Conservation (phyloP, 441 rosid species). For the Eugenia klotzschiana region DNA sequence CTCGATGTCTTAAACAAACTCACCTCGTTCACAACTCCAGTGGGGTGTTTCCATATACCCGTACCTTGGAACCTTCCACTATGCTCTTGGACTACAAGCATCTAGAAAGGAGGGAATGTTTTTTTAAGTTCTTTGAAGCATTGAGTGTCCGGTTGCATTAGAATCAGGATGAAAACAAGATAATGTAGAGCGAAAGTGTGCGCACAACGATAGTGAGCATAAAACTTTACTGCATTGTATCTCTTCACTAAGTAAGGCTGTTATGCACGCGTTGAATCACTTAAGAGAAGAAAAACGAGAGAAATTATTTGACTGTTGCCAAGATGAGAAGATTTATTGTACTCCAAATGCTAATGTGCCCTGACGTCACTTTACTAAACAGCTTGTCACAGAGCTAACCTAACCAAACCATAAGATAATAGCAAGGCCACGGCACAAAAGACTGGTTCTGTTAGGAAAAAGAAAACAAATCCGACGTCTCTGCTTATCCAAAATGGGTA, state of each 20-base stretch:
- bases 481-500: neutral
- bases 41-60: constrained; percentile 62
- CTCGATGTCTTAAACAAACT: neutral
- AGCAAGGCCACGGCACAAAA: neutral
- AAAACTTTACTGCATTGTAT: neutral
- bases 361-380: neutral
- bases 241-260: neutral
- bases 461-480: neutral
- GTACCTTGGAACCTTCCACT: constrained; percentile 39
- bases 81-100: constrained; percentile 66
- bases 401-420: neutral
- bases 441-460: neutral
- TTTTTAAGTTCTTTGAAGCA: neutral
- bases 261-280: neutral
- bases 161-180: neutral
- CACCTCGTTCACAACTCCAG: constrained; percentile 60
- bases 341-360: neutral
- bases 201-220: neutral
- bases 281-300: neutral
- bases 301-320: neutral
- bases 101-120: constrained; percentile 9
- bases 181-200: neutral
- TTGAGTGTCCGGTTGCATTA: neutral
- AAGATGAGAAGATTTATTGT: neutral
- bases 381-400: neutral